Evolutionary conservation across 164 flowering plant genomes (phyloP), one percentile per base, ranked within the genome.

Genomic region (Protea cynaroides): DNA sequence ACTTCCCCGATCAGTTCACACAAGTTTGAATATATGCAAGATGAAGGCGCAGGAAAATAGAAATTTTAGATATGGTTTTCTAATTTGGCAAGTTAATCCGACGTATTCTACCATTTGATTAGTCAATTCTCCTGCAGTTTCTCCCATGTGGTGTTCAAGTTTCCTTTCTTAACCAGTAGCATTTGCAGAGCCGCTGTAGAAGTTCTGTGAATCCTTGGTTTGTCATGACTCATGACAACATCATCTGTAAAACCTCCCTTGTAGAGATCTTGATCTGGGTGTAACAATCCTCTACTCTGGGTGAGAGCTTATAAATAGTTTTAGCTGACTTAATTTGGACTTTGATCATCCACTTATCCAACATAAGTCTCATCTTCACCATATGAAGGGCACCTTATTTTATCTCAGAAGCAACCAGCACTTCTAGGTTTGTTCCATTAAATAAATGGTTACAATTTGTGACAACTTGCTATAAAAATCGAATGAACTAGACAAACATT

Each of bases 141-240:
- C 22, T 59, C 17, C 75, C 71, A 4, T 59, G 25, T 72, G 68
- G 37, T 63, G 61, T 34, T 71, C 67, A 65, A 18, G 65, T 75
- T 71, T 43, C 75, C 70, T 72, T 71, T 37, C 70, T 75, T 75
- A 43, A 59, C 52, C 79, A 75, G n/a, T 75, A 43, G 79, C 79
- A 55, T 66, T 69, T 15, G 71, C 73, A 59, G 72, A 72, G 62
- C 69, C 76, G 14, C 56, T 56, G 44, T 57, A 69, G 63, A 75
- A 75, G 2, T 58, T 51, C 34, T 58, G 53, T 19, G 68, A 25
- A 22, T 72, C 70, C 36, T 69, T 44, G 55, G 73, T 72, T 34
- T 75, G n/a, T n/a, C n/a, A n/a, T n/a, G 72, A 1, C 60, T 66
- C 40, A 15, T 63, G 15, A 72, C 75, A 14, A 75, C 47, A 40